Conservation (phyloP, 108 stramenopile species). For the Nitzschia palea region DNA sequence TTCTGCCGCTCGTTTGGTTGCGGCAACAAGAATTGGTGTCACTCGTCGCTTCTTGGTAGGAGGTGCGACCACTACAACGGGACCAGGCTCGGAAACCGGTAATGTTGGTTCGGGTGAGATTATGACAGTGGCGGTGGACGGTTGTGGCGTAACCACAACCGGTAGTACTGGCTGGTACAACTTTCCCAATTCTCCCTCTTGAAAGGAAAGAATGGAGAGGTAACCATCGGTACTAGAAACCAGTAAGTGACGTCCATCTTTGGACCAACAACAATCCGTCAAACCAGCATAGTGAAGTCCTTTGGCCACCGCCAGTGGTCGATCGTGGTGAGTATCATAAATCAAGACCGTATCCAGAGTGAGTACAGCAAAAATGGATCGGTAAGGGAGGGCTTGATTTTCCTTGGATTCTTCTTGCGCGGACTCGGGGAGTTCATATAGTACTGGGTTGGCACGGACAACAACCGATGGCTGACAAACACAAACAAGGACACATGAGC, state of each 20-base stretch:
- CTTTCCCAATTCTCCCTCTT: constrained; percentile 73
- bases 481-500: background rate
- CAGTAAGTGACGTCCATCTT: constrained; percentile 73
- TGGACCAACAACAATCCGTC: constrained; percentile 84
- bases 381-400: constrained; percentile 53
- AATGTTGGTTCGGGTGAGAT: constrained; percentile 16
- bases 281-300: constrained; percentile 88
- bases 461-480: constrained; percentile 67
- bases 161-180: too few relatives aligned
- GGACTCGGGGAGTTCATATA: constrained; percentile 62
- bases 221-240: constrained; percentile 88
- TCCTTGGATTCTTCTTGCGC: constrained; percentile 39
- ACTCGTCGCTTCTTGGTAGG: constrained; percentile 38
- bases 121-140: too few relatives aligned
- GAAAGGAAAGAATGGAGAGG: constrained; percentile 75
- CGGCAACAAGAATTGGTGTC: constrained; percentile 26
- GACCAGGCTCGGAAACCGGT: constrained; percentile 40
- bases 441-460: constrained; percentile 77
- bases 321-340: constrained; percentile 78
- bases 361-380: constrained; percentile 82
- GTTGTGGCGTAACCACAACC: too few relatives aligned
- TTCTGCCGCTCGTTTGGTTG: constrained; percentile 13
- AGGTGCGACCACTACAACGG: constrained; percentile 24
- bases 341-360: constrained; percentile 76
- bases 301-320: constrained; percentile 61